Evolutionary conservation across 2,329 filamentous ascomycete species (phyloP).

Genomic region (Penicillium sp.): DNA sequence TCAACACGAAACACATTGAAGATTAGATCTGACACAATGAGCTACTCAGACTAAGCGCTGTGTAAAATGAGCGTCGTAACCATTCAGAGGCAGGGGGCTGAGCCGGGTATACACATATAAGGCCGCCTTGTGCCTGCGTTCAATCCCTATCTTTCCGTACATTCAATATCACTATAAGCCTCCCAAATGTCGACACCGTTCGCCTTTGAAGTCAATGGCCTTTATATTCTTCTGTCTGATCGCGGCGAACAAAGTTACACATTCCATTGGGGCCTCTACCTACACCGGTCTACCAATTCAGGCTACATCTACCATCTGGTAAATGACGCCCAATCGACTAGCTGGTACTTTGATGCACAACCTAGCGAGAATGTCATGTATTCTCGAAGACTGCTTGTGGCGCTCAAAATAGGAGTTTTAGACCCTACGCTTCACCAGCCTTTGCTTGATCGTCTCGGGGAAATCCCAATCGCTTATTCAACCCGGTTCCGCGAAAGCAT

Average conservation of each 20-base stretch:
- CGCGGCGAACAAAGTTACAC: background rate
- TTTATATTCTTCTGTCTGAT: background rate
- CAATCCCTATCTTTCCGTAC: background rate
- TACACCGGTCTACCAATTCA: background rate
- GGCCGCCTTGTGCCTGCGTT: background rate
- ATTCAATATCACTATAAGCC: background rate
- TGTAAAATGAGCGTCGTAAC: background rate
- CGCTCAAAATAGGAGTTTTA: background rate
- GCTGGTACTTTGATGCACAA: background rate
- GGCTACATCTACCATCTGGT: background rate
- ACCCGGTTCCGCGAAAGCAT: background rate
- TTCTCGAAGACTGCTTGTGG: background rate
- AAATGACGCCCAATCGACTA: background rate
- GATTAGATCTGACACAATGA: background rate
- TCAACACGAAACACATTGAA: background rate
- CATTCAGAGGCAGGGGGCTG: background rate
- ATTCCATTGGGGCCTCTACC: background rate
- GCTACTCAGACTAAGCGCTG: background rate
- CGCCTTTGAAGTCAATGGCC: background rate
- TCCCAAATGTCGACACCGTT: background rate
- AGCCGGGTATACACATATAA: background rate
- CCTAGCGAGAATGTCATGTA: background rate
- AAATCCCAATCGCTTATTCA: background rate
- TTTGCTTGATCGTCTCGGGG: background rate
- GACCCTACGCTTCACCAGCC: background rate